These are phyloP conservation scores for Neofusicoccum cordaticola DNA, from an alignment of 2,329 filamentous ascomycete species.

Conservation along the genomic window DNA sequence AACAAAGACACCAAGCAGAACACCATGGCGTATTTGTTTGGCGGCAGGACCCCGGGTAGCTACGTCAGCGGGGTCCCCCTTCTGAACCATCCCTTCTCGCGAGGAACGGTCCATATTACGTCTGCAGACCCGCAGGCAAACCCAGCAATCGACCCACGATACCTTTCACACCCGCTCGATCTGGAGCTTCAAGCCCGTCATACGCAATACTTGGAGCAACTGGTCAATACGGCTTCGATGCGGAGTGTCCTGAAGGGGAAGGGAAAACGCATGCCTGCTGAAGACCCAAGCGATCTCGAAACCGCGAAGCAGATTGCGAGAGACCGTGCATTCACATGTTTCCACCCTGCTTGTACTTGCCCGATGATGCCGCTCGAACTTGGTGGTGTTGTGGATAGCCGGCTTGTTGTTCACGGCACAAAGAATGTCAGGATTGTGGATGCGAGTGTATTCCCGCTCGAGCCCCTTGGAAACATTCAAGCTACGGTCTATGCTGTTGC, in stretches of 20 bases:
- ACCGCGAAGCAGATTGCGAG: neutral
- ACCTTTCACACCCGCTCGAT: constrained; percentile 43
- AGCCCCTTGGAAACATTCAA: constrained; percentile 11
- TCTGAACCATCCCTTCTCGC: constrained; percentile 31
- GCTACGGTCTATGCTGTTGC: constrained; percentile 11
- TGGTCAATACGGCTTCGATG: constrained; percentile 33
- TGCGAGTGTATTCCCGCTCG: constrained; percentile 17
- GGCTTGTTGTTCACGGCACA: constrained; percentile 27
- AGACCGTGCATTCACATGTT: neutral
- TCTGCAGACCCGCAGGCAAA: constrained; percentile 26
- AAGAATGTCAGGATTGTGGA: constrained; percentile 17
- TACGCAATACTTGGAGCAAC: constrained; percentile 32
- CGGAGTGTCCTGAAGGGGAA: constrained; percentile 31
- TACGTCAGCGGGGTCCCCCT: constrained; percentile 19
- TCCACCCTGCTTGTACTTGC: neutral
- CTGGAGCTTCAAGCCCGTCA: constrained; percentile 39
- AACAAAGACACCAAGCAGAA: neutral
- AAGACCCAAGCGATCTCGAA: neutral
- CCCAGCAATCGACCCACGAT: constrained; percentile 41
- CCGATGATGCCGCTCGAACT: neutral
- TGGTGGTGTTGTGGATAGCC: constrained; percentile 30
- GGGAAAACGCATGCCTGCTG: constrained; percentile 22
- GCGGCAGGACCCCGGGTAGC: constrained; percentile 18
- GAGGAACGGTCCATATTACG: constrained; percentile 32
- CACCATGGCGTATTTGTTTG: constrained; percentile 11